Evolutionary conservation across 2,329 filamentous ascomycete genomes (phyloP), one percentile per base, ranked within the genome.

Genomic region (Amylocarpus encephaloides): DNA sequence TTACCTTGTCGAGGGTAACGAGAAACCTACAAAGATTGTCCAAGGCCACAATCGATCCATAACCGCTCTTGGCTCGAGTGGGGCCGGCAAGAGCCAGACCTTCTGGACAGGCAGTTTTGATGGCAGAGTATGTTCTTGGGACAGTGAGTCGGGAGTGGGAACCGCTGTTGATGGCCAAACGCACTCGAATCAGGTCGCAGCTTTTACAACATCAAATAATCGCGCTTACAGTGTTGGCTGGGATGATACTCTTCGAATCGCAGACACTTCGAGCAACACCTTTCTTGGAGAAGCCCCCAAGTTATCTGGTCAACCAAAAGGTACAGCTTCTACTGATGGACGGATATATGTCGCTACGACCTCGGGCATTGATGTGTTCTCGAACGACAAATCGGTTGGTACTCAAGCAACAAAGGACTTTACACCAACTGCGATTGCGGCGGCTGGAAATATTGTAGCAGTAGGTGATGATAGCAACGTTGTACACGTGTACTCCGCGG

Each of bases 71-170:
- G 78, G 76, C 2, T 71, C 76, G 7, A 78, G 75, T 6, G 72
- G 78, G 30, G 64, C 59, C 29, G 71, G 70, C 7, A 64, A 63
- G 42, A 62, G 71, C 40, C 75, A 82, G 48, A 87, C 85, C 1
- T 69, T 97, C 12, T 91, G 84, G 76, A 94, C 92, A 0, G 93
- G 93, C 52, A 95, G 90, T 70, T 94, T 91, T 59, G 93, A 98
- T 55, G 93, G 93, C 42, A 80, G 87, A 35, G 80, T 95, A 22
- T 87, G 86, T 65, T 82, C 80, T 49, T 98, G 93, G 92, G 85
- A 97, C 64, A 66, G 88, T 26, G 71, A 76, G 13, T 79, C 76
- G 3, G 92, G 91, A 1, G 67, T 74, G 39, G 88, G 85, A 18
- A 76, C 82, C 29, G 77, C 79, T 11, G 78, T 94, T 10, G 87